Evolutionary conservation across 768 basidiomycete genomes (phyloP).

Genomic region (Cystoderma amianthinum): DNA sequence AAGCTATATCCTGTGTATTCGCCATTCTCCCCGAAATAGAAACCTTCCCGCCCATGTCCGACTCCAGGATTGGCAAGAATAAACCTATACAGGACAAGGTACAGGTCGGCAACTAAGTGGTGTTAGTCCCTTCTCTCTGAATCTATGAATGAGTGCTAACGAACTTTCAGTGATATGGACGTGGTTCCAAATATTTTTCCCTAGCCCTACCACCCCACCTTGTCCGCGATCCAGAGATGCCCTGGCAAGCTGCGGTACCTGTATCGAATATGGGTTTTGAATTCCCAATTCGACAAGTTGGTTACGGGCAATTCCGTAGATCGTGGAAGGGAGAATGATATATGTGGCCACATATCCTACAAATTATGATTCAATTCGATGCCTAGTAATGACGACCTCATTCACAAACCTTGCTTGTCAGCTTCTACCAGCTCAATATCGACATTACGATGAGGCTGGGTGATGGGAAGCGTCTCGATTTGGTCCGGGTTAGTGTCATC

Average conservation of each 20-base stretch:
- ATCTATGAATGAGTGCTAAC: background rate
- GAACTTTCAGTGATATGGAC: background rate
- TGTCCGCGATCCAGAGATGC: conserved; percentile 11
- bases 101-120: conserved; percentile 13
- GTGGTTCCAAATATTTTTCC: conserved; percentile 14
- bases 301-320: background rate
- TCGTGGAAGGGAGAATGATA: background rate
- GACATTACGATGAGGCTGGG: conserved; percentile 27
- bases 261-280: conserved; percentile 10
- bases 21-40: conserved; percentile 15
- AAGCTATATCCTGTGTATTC: conserved; percentile 13
- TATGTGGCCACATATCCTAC: background rate
- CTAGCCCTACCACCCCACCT: conserved; percentile 14
- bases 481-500: conserved; percentile 26
- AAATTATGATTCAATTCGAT: background rate
- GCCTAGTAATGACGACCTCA: background rate
- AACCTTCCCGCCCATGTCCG: conserved; percentile 15
- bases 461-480: conserved; percentile 22
- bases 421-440: conserved; percentile 28
- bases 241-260: conserved; percentile 16
- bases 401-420: conserved; percentile 25
- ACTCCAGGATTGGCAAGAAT: conserved; percentile 8
- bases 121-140: no score
- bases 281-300: background rate
- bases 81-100: conserved; percentile 8